Evolutionary conservation across 257 asterid species (phyloP), one percentile per base, ranked within the genome.

Genomic region (Solanum chiquidenum): DNA sequence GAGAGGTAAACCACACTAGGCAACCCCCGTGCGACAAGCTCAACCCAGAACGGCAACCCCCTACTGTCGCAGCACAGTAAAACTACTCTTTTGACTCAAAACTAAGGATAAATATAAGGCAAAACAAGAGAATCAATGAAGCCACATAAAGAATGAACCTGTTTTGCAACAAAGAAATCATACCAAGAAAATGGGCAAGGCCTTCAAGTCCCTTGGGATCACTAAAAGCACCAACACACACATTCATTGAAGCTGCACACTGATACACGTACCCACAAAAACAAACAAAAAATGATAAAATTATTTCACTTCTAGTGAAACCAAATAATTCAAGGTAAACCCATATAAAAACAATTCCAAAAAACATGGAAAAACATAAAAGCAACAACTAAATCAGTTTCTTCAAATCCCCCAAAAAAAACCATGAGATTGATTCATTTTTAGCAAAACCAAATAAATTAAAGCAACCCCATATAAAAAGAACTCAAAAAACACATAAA

Each of bases 101-200:
- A 23, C 12, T 75, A 75, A 75, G 58, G 58, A 20, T n/a, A 76
- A 37, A 11, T 8, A 37, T 23, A 73, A 73, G 82, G 82, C 29
- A 31, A 55, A 52, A 83, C 66, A 20, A 83, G 25, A 49, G 72
- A 83, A 20, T 9, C 69, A 37, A 42, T 86, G 40, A 49, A 74
- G 69, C 74, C 85, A 58, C 6, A 29, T 11, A 76, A 38, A 23
- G 34, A 75, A 16, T 7, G 38, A n/a, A 86, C 75, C 34, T 20
- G 13, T 25, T 35, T n/a, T n/a, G n/a, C 35, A 9, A 42, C 11
- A 44, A 33, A 27, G 29, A 33, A 16, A 8, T 44, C 31, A 35
- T 91, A 97, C 99, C 99, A 13, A 97, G 98, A 90, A 97, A 97
- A 92, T 97, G 99, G 11, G 99, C 99, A 85, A 97, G 99, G 87